A percentile compares a stretch with the other conserved stretches of the same genome.
These are phyloP conservation scores for Agaricus bisporus DNA, from an alignment of 768 basidiomycete species.

Conservation along the genomic window DNA sequence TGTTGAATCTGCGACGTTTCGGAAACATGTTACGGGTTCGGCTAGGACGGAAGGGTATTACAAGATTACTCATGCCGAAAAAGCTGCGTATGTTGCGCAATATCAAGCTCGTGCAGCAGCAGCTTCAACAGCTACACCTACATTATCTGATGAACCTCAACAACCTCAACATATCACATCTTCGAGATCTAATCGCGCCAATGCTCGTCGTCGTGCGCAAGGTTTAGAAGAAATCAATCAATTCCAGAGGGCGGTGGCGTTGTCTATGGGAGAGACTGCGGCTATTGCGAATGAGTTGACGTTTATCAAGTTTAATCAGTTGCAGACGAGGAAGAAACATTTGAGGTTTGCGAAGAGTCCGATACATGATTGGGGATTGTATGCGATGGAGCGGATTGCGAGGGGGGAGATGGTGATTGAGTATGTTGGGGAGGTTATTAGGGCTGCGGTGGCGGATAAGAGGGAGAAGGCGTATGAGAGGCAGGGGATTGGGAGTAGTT, in stretches of 20 bases:
- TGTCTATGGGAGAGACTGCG: constrained; percentile 70
- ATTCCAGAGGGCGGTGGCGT: constrained; percentile 71
- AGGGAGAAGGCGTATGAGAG: constrained; percentile 96
- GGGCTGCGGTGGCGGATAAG: constrained; percentile 93
- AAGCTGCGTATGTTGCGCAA: constrained; percentile 88
- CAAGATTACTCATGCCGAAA: constrained; percentile 88
- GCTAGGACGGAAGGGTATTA: constrained; percentile 94
- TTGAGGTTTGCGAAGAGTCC: constrained; percentile 91
- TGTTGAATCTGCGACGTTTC: constrained; percentile 45
- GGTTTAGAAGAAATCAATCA: constrained; percentile 95
- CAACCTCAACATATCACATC: constrained; percentile 57
- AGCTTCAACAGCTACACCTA: constrained; percentile 29
- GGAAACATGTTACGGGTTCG: constrained; percentile 77
- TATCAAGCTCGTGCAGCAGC: constrained; percentile 54
- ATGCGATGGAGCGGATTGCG: constrained; percentile 94
- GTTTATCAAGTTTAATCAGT: constrained; percentile 94
- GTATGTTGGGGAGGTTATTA: constrained; percentile 96
- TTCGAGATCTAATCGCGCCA: constrained; percentile 87
- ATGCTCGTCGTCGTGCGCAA: constrained; percentile 84
- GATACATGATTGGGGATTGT: constrained; percentile 98
- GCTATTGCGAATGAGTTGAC: constrained; percentile 54
- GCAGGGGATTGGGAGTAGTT: constrained; percentile 96
- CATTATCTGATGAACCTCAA: constrained; percentile 39
- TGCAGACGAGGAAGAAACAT: constrained; percentile 97
- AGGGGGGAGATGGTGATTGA: constrained; percentile 99